phyloP scores from a whole-genome alignment of 352 stramenopile genomes.

The Lagenidium sp. region DNA sequence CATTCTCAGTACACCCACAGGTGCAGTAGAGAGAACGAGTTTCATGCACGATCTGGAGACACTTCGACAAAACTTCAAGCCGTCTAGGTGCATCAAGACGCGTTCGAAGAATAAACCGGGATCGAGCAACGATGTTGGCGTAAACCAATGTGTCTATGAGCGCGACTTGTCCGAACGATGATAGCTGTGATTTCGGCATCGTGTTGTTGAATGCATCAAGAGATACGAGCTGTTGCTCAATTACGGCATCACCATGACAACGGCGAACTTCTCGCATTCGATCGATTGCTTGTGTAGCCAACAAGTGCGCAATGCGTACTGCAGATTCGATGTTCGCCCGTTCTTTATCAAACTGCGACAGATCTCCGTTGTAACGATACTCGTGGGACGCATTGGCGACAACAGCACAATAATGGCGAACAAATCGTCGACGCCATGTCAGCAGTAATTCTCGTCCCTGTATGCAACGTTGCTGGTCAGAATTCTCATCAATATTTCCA shows the following conservation, averaged over 20 bases:
- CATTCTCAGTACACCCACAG: slow-evolving; percentile 67
- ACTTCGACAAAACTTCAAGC: slow-evolving; percentile 58
- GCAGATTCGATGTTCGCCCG: slow-evolving; percentile 77
- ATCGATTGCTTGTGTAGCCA: slow-evolving; percentile 66
- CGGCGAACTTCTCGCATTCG: slow-evolving; percentile 63
- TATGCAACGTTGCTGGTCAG: slow-evolving; percentile 14
- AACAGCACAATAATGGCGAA: slow-evolving; percentile 82
- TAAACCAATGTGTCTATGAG: slow-evolving; percentile 74
- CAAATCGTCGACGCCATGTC: slow-evolving; percentile 75
- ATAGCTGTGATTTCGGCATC: too few relatives aligned
- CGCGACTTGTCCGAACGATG: too few relatives aligned
- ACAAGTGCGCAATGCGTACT: slow-evolving; percentile 58
- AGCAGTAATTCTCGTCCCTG: slow-evolving; percentile 57
- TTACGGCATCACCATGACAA: too few relatives aligned
- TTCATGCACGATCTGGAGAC: slow-evolving; percentile 61
- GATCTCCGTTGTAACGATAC: slow-evolving; percentile 62
- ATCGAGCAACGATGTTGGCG: slow-evolving; percentile 69
- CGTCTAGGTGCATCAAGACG: slow-evolving; percentile 61
- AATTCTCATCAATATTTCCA: slow-evolving; percentile 8
- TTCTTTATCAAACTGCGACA: slow-evolving; percentile 71
- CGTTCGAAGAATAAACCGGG: slow-evolving; percentile 72
- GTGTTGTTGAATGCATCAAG: too few relatives aligned
- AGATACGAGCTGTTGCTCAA: too few relatives aligned
- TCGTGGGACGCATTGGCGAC: slow-evolving; percentile 65
- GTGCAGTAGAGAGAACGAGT: slow-evolving; percentile 59